Conservation (phyloP, 2,329 filamentous ascomycete species). For the Epichloe typhina region DNA sequence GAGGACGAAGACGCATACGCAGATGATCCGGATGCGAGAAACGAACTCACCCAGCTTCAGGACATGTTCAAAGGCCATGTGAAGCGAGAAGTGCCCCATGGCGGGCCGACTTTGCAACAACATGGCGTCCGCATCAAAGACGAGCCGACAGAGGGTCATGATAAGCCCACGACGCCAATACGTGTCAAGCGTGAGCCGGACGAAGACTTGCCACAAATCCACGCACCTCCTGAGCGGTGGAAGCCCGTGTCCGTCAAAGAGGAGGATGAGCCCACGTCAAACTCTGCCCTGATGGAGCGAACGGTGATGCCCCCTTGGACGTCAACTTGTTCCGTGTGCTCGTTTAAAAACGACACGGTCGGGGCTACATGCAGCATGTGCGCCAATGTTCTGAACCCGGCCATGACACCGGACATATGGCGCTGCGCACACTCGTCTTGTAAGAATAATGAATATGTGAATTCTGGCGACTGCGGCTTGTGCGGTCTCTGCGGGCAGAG, state of each 20-base stretch:
- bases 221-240: neutral
- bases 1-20: slow-evolving; percentile 46
- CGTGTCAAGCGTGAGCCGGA: slow-evolving; percentile 1
- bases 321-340: slow-evolving; percentile 48
- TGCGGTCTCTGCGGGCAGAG: slow-evolving; percentile 56
- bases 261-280: neutral
- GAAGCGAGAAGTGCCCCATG: slow-evolving; percentile 8
- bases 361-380: slow-evolving; percentile 54
- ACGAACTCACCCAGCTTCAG: slow-evolving; percentile 53
- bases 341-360: slow-evolving; percentile 42
- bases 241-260: neutral
- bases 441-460: slow-evolving; percentile 44
- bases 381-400: slow-evolving; percentile 50
- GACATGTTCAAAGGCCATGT: slow-evolving; percentile 17
- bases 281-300: neutral
- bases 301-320: neutral
- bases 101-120: neutral
- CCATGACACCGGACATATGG: slow-evolving; percentile 47
- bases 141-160: neutral
- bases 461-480: slow-evolving; percentile 53
- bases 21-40: slow-evolving; percentile 29
- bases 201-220: neutral
- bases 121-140: neutral
- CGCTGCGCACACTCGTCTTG: slow-evolving; percentile 45
- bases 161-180: neutral